Percentiles rank a stretch among this genome's conserved stretches.
These are phyloP conservation scores for Cladosporium sphaerospermum DNA, from an alignment of 2,329 filamentous ascomycete genomes.

Conservation along the genomic window DNA sequence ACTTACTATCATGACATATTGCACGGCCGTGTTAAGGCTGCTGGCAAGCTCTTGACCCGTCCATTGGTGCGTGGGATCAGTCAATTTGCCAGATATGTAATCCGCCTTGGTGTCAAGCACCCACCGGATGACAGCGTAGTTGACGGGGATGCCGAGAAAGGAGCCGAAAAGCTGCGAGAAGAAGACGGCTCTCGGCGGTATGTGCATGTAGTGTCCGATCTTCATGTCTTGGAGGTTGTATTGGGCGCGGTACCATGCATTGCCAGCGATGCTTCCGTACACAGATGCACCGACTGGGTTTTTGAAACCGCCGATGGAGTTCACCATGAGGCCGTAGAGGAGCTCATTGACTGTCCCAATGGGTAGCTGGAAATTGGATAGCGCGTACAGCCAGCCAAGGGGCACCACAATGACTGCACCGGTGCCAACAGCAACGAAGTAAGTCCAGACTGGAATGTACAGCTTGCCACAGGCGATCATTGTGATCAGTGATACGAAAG, in stretches of 20 bases:
- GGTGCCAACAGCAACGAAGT: slow-evolving; percentile 51
- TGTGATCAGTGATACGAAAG: slow-evolving; percentile 46
- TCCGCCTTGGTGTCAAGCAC: slow-evolving; percentile 52
- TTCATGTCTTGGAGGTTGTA: slow-evolving; percentile 57
- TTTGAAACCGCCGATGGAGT: slow-evolving; percentile 44
- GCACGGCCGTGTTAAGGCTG: slow-evolving; percentile 51
- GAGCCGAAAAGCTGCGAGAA: slow-evolving; percentile 57
- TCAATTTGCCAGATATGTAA: slow-evolving; percentile 29
- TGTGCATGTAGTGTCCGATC: slow-evolving; percentile 59
- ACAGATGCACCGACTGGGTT: slow-evolving; percentile 54
- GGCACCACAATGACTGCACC: slow-evolving; percentile 53
- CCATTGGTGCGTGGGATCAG: slow-evolving; percentile 57
- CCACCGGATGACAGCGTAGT: slow-evolving; percentile 57
- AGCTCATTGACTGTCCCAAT: slow-evolving; percentile 57
- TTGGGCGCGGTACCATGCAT: slow-evolving; percentile 56
- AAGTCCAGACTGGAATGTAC: slow-evolving; percentile 56
- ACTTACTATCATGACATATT: slow-evolving; percentile 50
- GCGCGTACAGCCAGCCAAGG: slow-evolving; percentile 53
- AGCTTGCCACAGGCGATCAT: slow-evolving; percentile 48
- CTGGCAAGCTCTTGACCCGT: slow-evolving; percentile 50
- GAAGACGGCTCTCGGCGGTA: slow-evolving; percentile 54
- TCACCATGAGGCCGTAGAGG: slow-evolving; percentile 55
- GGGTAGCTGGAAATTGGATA: slow-evolving; percentile 50
- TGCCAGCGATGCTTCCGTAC: slow-evolving; percentile 53
- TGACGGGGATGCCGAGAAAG: slow-evolving; percentile 53